Conservation (phyloP, 148 eudicot species). For the Bassia scoparia region DNA sequence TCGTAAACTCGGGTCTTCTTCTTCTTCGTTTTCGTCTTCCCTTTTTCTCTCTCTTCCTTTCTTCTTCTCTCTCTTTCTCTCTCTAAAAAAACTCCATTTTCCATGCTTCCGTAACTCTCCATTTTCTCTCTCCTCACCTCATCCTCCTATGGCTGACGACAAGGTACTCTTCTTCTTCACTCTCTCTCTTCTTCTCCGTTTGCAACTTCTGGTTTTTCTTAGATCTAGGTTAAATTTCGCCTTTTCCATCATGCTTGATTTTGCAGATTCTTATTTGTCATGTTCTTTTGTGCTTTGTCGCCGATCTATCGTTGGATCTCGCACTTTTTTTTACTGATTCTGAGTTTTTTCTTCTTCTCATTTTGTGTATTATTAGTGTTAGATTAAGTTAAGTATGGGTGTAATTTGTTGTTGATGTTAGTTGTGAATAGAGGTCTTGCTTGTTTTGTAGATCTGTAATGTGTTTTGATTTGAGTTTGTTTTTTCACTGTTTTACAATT, state of each 20-base stretch:
- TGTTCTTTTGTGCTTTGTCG: not conserved
- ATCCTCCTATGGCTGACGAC: slow-evolving; percentile 27
- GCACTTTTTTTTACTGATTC: not conserved
- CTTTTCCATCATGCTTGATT: not conserved
- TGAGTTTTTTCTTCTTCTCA: not conserved
- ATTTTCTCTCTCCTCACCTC: not conserved
- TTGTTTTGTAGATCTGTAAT: slow-evolving; percentile 4
- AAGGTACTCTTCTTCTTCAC: slow-evolving; percentile 8
- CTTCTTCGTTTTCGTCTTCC: not conserved
- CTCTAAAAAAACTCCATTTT: not conserved
- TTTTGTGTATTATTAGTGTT: not conserved
- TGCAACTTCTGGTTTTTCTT: not conserved
- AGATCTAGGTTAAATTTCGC: slow-evolving; percentile 14
- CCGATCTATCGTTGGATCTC: slow-evolving; percentile 15
- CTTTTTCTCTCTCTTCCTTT: slow-evolving; percentile 5
- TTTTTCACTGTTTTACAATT: not conserved
- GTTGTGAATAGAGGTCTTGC: not conserved
- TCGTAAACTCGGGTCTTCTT: slow-evolving; percentile 22
- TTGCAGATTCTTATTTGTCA: not conserved
- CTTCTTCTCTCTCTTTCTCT: not conserved
- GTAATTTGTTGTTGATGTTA: not conserved
- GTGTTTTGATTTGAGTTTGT: not conserved
- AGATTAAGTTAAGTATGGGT: not conserved
- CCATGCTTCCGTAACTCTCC: not conserved
- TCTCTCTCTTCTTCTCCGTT: not conserved